Conservation (phyloP, 768 basidiomycete genomes). For the Suillus tomentosus region DNA sequence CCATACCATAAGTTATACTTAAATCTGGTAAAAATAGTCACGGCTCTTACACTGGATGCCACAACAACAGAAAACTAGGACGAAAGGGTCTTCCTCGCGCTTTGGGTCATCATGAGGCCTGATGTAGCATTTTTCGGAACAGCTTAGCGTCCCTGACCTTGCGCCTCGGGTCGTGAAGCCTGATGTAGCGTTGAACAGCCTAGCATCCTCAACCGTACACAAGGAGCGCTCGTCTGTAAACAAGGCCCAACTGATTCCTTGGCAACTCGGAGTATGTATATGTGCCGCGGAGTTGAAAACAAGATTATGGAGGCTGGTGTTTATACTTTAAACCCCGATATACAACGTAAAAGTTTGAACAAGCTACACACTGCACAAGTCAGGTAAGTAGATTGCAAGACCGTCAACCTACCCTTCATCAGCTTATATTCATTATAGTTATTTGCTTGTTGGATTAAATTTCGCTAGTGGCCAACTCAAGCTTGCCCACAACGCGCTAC, state of each 20-base stretch:
- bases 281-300: neutral
- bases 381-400: neutral
- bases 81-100: neutral
- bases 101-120: too few species aligned
- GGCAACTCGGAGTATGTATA: too few species aligned
- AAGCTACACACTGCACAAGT: too few species aligned
- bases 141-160: too few species aligned
- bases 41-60: neutral
- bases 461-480: neutral
- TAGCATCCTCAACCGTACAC: neutral
- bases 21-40: conserved; percentile 1
- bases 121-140: too few species aligned
- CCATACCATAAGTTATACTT: neutral
- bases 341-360: neutral
- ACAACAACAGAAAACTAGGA: neutral
- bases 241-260: too few species aligned
- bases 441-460: neutral
- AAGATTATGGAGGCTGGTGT: neutral
- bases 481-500: neutral
- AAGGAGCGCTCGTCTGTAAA: neutral
- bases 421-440: neutral
- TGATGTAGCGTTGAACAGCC: neutral
- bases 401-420: neutral
- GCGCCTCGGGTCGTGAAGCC: neutral
- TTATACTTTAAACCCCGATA: neutral